phyloP scores from a whole-genome alignment of 2,329 filamentous ascomycete genomes.

The Colletotrichum sidae region DNA sequence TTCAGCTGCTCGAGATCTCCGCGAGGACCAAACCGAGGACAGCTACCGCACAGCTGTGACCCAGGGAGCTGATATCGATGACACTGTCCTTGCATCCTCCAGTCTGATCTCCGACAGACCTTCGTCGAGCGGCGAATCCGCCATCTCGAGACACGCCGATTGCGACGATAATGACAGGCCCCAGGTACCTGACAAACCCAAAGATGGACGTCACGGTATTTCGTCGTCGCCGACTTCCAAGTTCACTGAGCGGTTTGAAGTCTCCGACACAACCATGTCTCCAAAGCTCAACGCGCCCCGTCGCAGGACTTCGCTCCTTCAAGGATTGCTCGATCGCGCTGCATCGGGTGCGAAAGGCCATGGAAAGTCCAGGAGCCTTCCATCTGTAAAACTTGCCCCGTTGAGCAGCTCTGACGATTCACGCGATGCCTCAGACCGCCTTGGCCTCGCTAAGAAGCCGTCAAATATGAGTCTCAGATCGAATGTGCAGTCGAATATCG shows the following conservation, averaged over 20 bases:
- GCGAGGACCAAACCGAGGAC: slow-evolving; percentile 39
- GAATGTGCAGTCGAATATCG: slow-evolving; percentile 15
- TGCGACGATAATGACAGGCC: background rate
- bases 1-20: background rate
- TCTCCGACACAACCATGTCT: background rate
- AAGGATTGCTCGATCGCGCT: slow-evolving; percentile 12
- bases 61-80: slow-evolving; percentile 1
- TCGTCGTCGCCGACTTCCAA: slow-evolving; percentile 45
- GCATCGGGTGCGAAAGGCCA: slow-evolving; percentile 12
- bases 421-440: slow-evolving; percentile 2
- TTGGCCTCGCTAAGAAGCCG: slow-evolving; percentile 30
- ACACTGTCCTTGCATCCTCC: background rate
- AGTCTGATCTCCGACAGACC: background rate
- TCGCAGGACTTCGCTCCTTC: slow-evolving; percentile 28
- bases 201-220: background rate
- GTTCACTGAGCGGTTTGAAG: slow-evolving; percentile 55
- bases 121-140: too few relatives aligned
- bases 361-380: slow-evolving; percentile 27
- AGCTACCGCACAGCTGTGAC: slow-evolving; percentile 44
- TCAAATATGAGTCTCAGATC: slow-evolving; percentile 39
- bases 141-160: background rate
- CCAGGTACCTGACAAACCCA: background rate
- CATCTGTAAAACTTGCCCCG: background rate
- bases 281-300: background rate
- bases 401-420: slow-evolving; percentile 1